Percentiles rank a stretch among this genome's conserved stretches.
Evolutionary conservation across 768 basidiomycete species (phyloP).

Genomic region (Pilatotrama ljubarskyi): DNA sequence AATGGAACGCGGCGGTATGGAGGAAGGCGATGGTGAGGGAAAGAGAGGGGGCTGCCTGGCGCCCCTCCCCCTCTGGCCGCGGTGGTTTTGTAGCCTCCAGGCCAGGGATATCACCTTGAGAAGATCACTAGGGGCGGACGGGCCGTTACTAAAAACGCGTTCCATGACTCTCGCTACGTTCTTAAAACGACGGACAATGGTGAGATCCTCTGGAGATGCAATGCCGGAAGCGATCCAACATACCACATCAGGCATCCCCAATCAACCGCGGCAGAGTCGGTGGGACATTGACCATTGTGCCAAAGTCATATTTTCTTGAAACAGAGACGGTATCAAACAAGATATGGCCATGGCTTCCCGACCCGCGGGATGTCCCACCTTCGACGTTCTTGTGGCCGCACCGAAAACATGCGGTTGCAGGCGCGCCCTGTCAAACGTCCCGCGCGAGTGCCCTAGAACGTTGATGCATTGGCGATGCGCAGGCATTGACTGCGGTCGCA

Average conservation of each 20-base stretch:
- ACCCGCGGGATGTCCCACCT: constrained; percentile 15
- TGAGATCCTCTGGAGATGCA: constrained; percentile 18
- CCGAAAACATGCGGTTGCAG: constrained; percentile 21
- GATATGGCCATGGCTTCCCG: constrained; percentile 18
- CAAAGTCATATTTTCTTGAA: constrained; percentile 9
- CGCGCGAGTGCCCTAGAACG: constrained; percentile 19
- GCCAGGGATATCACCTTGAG: constrained; percentile 9
- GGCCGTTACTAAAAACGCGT: constrained; percentile 16
- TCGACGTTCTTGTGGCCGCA: constrained; percentile 19
- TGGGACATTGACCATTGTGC: constrained; percentile 5
- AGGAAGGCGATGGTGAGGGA: constrained; percentile 3
- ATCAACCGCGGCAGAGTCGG: constrained; percentile 7
- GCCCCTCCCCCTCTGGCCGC: constrained; percentile 1
- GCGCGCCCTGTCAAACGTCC: constrained; percentile 14
- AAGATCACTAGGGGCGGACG: constrained; percentile 10
- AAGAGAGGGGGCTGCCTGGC: constrained; percentile 8
- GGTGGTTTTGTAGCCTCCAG: constrained; percentile 18
- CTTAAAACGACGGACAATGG: constrained; percentile 23
- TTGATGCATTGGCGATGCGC: constrained; percentile 2
- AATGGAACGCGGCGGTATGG: constrained; percentile 15
- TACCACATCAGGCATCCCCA: constrained; percentile 14
- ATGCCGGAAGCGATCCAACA: constrained; percentile 15
- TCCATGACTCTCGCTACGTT: constrained; percentile 15
- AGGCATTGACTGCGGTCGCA: neutral
- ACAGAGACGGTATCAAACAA: constrained; percentile 1